phyloP scores from a whole-genome alignment of 2,329 filamentous ascomycete genomes.

The Ilyonectria destructans region DNA sequence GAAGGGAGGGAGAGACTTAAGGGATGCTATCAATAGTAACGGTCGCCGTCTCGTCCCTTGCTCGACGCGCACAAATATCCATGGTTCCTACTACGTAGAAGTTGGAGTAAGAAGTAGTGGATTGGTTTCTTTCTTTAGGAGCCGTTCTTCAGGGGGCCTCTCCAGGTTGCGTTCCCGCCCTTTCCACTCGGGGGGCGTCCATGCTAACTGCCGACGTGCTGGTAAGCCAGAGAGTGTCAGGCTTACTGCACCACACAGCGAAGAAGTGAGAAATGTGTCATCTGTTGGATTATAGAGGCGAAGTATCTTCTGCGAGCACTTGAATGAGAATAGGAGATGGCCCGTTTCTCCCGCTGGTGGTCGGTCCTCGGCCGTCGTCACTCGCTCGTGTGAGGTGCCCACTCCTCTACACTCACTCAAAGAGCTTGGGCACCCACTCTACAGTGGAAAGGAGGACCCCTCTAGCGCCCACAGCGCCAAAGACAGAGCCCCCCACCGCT shows the following conservation, averaged over 20 bases:
- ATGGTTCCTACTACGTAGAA: slow-evolving; percentile 5
- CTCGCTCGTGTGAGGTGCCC: neutral
- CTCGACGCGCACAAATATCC: neutral
- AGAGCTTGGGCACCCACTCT: slow-evolving; percentile 3
- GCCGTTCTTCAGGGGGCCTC: slow-evolving; percentile 15
- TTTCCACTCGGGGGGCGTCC: neutral
- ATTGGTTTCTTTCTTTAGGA: slow-evolving; percentile 9
- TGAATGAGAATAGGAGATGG: neutral
- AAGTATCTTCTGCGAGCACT: neutral
- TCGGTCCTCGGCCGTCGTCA: slow-evolving; percentile 3
- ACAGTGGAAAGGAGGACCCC: slow-evolving; percentile 3
- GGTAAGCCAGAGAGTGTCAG: neutral
- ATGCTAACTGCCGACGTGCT: slow-evolving; percentile 1
- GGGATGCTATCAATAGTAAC: neutral
- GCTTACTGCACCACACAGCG: neutral
- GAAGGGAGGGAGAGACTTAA: neutral
- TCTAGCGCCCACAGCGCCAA: slow-evolving; percentile 21
- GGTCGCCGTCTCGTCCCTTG: neutral
- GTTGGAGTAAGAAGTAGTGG: slow-evolving; percentile 5
- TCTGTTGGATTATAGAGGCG: neutral
- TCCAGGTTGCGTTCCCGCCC: slow-evolving; percentile 2
- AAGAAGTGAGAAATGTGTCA: neutral
- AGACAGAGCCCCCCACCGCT: neutral
- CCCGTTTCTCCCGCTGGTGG: neutral
- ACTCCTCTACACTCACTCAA: too few relatives aligned